Evolutionary conservation across 345 rosid genomes (phyloP).

Genomic region (Lagerstroemia speciosa): DNA sequence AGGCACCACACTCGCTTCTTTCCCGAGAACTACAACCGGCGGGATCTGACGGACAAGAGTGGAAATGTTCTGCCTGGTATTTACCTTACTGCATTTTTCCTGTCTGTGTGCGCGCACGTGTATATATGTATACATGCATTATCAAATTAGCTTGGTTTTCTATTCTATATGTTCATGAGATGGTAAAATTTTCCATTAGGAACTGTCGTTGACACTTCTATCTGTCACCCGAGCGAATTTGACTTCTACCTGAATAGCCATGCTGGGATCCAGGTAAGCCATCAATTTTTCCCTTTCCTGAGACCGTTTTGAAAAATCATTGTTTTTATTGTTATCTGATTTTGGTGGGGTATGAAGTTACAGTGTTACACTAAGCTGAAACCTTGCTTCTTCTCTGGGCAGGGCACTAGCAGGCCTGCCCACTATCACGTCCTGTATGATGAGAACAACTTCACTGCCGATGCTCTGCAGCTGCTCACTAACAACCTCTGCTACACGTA

Average conservation of each 20-base stretch:
- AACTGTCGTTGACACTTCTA: slow-evolving; percentile 67
- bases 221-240: slow-evolving; percentile 62
- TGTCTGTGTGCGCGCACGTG: too few species aligned
- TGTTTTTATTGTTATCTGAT: too few species aligned
- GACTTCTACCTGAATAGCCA: slow-evolving; percentile 84
- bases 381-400: not conserved
- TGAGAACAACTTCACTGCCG: slow-evolving; percentile 53
- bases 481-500: slow-evolving; percentile 80
- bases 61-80: slow-evolving; percentile 74
- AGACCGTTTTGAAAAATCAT: too few species aligned
- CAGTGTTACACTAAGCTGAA: too few species aligned
- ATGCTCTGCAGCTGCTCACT: slow-evolving; percentile 46
- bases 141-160: too few species aligned
- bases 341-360: not conserved
- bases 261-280: slow-evolving; percentile 64
- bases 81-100: too few species aligned
- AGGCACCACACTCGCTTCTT: slow-evolving; percentile 78
- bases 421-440: slow-evolving; percentile 79
- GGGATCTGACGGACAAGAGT: slow-evolving; percentile 34
- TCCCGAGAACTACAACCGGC: slow-evolving; percentile 32
- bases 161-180: too few species aligned
- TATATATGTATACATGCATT: too few species aligned
- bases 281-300: not conserved
- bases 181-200: slow-evolving; percentile 25
- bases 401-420: slow-evolving; percentile 75